Conservation (phyloP, 257 asterid genomes). For the Penstemon davidsonii region DNA sequence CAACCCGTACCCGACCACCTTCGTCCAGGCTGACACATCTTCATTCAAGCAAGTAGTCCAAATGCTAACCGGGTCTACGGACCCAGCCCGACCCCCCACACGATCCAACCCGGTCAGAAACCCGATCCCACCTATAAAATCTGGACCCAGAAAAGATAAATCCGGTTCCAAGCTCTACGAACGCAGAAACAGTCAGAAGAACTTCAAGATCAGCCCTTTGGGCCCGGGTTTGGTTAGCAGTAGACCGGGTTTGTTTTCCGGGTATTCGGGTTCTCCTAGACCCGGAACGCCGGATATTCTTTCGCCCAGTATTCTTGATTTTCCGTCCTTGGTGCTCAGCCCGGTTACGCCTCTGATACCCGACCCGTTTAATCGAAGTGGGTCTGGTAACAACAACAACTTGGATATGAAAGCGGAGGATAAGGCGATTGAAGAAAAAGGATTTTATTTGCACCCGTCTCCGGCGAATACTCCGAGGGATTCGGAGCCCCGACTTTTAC, state of each 20-base stretch:
- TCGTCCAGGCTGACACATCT: slow-evolving; percentile 88
- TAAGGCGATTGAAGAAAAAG: slow-evolving; percentile 70
- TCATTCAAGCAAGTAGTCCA: slow-evolving; percentile 95
- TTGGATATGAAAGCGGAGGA: slow-evolving; percentile 71
- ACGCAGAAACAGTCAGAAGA: slow-evolving; percentile 73
- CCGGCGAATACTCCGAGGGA: slow-evolving; percentile 81
- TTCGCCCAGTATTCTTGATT: slow-evolving; percentile 87
- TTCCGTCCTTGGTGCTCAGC: slow-evolving; percentile 79
- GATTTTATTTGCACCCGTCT: slow-evolving; percentile 80
- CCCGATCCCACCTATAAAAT: slow-evolving; percentile 72
- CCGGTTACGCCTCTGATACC: slow-evolving; percentile 90
- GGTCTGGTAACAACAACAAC: slow-evolving; percentile 27
- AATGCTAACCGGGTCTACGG: slow-evolving; percentile 85
- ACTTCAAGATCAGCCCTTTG: slow-evolving; percentile 74
- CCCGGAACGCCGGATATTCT: slow-evolving; percentile 57
- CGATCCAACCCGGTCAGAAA: slow-evolving; percentile 49
- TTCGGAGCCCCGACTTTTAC: slow-evolving; percentile 84
- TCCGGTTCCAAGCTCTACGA: slow-evolving; percentile 75
- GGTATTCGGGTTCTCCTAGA: slow-evolving; percentile 62
- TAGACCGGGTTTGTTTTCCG: slow-evolving; percentile 37
- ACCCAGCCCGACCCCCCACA: slow-evolving; percentile 42
- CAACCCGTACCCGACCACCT: slow-evolving; percentile 91
- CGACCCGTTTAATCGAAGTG: slow-evolving; percentile 72
- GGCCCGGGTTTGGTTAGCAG: slow-evolving; percentile 49
- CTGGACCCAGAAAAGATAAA: slow-evolving; percentile 67